Percentiles rank a stretch among this genome's conserved stretches.
phyloP scores from a whole-genome alignment of 2,329 filamentous ascomycete genomes.

The Stagonosporopsis chrysanthemi region DNA sequence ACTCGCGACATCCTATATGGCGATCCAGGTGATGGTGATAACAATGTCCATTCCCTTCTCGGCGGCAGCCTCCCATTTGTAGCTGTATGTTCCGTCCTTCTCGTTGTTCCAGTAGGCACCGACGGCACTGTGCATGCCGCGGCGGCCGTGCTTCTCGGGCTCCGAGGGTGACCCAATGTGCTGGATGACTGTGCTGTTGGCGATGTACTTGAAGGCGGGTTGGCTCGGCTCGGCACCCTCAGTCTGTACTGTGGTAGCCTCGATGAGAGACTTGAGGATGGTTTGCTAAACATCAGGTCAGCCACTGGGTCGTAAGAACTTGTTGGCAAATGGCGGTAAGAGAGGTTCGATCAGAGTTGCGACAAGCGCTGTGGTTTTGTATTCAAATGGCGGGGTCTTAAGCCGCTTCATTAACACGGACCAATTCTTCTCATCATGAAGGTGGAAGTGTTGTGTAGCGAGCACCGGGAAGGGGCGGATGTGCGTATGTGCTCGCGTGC shows the following conservation, averaged over 20 bases:
- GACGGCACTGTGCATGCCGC: slow-evolving; percentile 88
- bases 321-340: background rate
- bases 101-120: slow-evolving; percentile 91
- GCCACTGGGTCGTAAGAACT: background rate
- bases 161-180: slow-evolving; percentile 65
- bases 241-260: slow-evolving; percentile 66
- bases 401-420: slow-evolving; percentile 95
- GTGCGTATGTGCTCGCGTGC: slow-evolving; percentile 10
- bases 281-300: slow-evolving; percentile 64
- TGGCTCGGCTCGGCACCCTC: slow-evolving; percentile 56
- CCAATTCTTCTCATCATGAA: slow-evolving; percentile 85
- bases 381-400: slow-evolving; percentile 88
- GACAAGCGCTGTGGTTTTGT: slow-evolving; percentile 74
- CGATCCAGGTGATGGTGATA: slow-evolving; percentile 74
- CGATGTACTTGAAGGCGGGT: slow-evolving; percentile 87
- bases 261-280: slow-evolving; percentile 77
- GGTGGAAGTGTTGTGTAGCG: slow-evolving; percentile 3
- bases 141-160: slow-evolving; percentile 74
- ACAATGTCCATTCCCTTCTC: slow-evolving; percentile 62
- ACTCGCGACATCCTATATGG: slow-evolving; percentile 31
- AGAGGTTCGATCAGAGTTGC: slow-evolving; percentile 70
- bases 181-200: slow-evolving; percentile 98
- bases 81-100: slow-evolving; percentile 88
- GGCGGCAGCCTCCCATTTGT: slow-evolving; percentile 74
- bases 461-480: background rate